These are phyloP conservation scores for Gastrolobium villosum DNA, from an alignment of 306 rosid species.

Conservation along the genomic window DNA sequence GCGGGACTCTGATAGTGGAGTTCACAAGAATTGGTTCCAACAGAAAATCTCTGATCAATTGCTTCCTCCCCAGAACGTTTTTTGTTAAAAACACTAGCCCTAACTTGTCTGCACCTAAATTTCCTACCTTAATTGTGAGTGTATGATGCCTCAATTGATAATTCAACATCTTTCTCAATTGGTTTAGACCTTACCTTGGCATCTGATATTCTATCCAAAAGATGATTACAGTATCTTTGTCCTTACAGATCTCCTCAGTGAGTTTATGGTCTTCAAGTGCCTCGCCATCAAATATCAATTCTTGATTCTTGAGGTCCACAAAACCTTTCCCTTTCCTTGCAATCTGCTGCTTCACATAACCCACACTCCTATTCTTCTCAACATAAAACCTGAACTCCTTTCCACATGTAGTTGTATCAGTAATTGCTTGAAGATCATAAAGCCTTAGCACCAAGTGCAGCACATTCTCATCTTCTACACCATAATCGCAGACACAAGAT, in stretches of 20 bases:
- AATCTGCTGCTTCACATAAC: constrained; percentile 76
- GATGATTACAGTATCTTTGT: constrained; percentile 58
- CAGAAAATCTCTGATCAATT: constrained; percentile 52
- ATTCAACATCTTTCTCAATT: constrained; percentile 65
- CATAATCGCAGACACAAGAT: constrained; percentile 74
- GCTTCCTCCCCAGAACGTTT: constrained; percentile 46
- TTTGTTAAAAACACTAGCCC: constrained; percentile 43
- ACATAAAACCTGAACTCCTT: constrained; percentile 71
- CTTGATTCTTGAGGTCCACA: constrained; percentile 68
- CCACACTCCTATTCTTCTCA: constrained; percentile 77
- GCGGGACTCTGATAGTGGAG: constrained; percentile 50
- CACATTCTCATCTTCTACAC: constrained; percentile 72
- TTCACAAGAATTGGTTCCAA: constrained; percentile 70
- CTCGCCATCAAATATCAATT: constrained; percentile 75
- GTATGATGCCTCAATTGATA: constrained; percentile 66
- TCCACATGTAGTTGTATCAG: constrained; percentile 71
- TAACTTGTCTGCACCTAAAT: constrained; percentile 41
- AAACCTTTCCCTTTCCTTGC: constrained; percentile 62
- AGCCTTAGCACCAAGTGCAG: constrained; percentile 75
- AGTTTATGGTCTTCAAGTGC: constrained; percentile 83
- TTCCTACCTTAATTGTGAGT: constrained; percentile 39
- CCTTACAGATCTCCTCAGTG: constrained; percentile 69
- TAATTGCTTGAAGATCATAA: constrained; percentile 72
- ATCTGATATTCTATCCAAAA: constrained; percentile 64
- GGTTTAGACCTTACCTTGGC: constrained; percentile 72